Conservation (phyloP, 371 early-diverging fungal species). For the Rhizopus stolonifer region DNA sequence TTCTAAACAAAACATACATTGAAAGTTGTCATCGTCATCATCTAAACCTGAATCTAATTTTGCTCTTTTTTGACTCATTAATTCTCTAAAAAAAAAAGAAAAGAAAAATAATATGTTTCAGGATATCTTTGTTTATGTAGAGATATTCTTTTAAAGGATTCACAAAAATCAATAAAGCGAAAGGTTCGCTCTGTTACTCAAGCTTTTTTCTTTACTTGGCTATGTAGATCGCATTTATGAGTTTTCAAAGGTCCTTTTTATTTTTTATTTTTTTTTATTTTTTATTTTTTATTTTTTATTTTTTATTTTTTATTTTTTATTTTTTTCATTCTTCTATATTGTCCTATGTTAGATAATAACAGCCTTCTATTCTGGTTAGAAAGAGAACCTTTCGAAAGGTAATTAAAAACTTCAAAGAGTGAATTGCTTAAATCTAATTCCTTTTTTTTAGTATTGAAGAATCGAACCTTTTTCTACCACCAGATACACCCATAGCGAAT, state of each 20-base stretch:
- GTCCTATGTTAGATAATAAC: background rate
- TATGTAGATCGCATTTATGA: too few species aligned
- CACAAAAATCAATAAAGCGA: too few species aligned
- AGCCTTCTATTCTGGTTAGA: constrained; percentile 16
- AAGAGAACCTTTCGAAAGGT: constrained; percentile 17
- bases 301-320: too few species aligned
- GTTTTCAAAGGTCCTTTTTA: too few species aligned
- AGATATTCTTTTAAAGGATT: too few species aligned
- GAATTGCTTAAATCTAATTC: background rate
- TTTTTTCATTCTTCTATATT: too few species aligned
- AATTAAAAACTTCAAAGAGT: background rate
- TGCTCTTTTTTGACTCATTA: background rate
- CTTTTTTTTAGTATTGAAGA: background rate
- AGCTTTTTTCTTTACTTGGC: too few species aligned
- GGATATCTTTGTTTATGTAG: too few species aligned
- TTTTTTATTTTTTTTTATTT: too few species aligned
- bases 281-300: too few species aligned
- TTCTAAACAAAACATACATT: constrained; percentile 21
- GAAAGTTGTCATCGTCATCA: constrained; percentile 9
- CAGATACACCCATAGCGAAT: constrained; percentile 16
- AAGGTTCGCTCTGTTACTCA: too few species aligned
- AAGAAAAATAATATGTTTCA: background rate
- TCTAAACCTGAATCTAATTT: background rate
- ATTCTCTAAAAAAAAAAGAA: background rate
- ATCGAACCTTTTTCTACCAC: constrained; percentile 8